Evolutionary conservation across 768 basidiomycete genomes (phyloP), one percentile per base, ranked within the genome.

Genomic region (Scleroderma citrinum): DNA sequence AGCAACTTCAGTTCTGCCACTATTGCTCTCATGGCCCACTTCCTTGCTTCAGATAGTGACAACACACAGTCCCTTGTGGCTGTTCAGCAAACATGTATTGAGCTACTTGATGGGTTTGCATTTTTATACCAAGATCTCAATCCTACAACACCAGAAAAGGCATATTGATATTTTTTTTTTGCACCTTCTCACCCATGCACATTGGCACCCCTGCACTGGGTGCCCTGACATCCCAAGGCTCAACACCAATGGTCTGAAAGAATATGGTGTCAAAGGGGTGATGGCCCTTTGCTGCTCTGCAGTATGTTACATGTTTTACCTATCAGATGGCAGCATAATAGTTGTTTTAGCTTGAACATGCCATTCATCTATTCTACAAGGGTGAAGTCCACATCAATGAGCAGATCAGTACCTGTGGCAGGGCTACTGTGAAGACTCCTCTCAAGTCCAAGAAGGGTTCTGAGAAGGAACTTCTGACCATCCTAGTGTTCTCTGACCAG

Each of bases 61-160:
- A 13, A 29, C 34, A 14, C 34, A 13, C 5, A 13, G n/a, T 5
- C 5, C 13, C 5, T 12, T 13, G 34, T 5, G 11, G 50, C 41
- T 30, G n/a, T 45, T 30, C 7, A 20, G 24, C 29, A 42, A 5
- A 41, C 26, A 6, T 20, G 38, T 17, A 14, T 23, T 12, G 23
- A 34, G 4, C 40, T 52, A 8, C 26, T 48, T 11, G 36, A 26
- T 8, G 31, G 36, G 11, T 36, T 43, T 11, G 13, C 40, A 5
- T 52, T 48, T 26, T 20, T 52, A 8, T 52, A 29, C 17, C n/a
- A 44, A 16, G 51, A 52, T 24, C 30, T 44, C 12, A 34, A 51
- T 21, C 7, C 3, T 14, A 7, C 14, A 7, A 23, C 39, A 2
- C 16, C 29, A 2, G 14, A 30, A 11, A 50, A 32, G 13, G 37